Conservation (phyloP, 768 basidiomycete species). For the Mycena floridula region DNA sequence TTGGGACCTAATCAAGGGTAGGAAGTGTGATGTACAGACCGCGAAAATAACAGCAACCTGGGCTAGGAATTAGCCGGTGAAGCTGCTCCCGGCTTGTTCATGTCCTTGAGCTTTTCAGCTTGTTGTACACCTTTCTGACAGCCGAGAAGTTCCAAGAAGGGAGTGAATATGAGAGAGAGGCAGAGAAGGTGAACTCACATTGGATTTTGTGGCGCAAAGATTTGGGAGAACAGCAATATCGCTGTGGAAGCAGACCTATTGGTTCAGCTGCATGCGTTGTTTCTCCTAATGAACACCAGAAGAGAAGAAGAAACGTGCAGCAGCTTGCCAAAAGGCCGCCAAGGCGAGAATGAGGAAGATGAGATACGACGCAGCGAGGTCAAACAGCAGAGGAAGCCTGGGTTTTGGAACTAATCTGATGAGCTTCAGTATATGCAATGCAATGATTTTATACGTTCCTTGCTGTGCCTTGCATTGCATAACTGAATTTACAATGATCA, state of each 20-base stretch:
- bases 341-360: conserved; percentile 40
- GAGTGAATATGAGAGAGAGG: not conserved
- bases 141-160: conserved; percentile 70
- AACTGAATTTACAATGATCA: too few relatives aligned
- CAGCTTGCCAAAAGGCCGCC: conserved; percentile 34
- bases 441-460: too few relatives aligned
- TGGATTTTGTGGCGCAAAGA: conserved; percentile 79
- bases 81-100: conserved; percentile 43
- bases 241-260: conserved; percentile 74
- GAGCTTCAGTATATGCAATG: too few relatives aligned
- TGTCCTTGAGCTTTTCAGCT: conserved; percentile 70
- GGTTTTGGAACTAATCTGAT: too few relatives aligned
- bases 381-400: conserved; percentile 31
- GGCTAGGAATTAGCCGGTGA: conserved; percentile 32
- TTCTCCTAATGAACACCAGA: conserved; percentile 45
- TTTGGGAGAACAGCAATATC: conserved; percentile 76
- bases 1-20: conserved; percentile 40
- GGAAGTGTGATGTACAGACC: not conserved
- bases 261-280: conserved; percentile 45
- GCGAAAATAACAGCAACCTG: conserved; percentile 23
- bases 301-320: conserved; percentile 51
- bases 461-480: too few relatives aligned
- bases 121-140: conserved; percentile 64
- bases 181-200: conserved; percentile 44
- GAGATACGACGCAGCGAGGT: conserved; percentile 49